A percentile compares a stretch with the other conserved stretches of the same genome.
These are phyloP conservation scores for Colletotrichum sp. DNA, from an alignment of 2,329 filamentous ascomycete species.

Conservation along the genomic window DNA sequence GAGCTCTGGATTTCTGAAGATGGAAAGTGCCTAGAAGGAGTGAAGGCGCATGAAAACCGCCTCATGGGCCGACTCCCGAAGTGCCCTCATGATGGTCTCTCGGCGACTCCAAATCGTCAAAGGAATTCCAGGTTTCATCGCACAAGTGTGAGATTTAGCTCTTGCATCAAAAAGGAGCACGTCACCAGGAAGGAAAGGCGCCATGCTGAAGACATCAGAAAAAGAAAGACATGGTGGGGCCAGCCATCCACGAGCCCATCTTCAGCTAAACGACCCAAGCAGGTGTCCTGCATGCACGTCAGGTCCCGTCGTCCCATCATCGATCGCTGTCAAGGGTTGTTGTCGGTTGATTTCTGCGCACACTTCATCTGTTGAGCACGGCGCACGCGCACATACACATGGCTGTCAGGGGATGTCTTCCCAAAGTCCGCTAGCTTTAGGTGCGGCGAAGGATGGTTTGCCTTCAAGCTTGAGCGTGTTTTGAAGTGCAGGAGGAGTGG, in stretches of 20 bases:
- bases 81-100: background rate
- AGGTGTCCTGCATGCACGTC: background rate
- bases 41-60: background rate
- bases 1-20: background rate
- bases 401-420: background rate
- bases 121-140: background rate
- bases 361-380: background rate
- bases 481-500: background rate
- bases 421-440: background rate
- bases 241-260: background rate
- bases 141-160: background rate
- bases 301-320: background rate
- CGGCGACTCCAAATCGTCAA: background rate
- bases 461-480: background rate
- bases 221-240: background rate
- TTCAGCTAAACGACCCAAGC: background rate
- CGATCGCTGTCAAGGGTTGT: background rate
- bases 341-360: background rate
- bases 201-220: background rate
- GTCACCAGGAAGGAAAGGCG: background rate
- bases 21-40: background rate
- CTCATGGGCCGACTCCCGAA: background rate
- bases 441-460: conserved; percentile 1
- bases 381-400: background rate
- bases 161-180: background rate